Evolutionary conservation across 306 rosid species (phyloP).

Genomic region (Vigna reflexopilosa): DNA sequence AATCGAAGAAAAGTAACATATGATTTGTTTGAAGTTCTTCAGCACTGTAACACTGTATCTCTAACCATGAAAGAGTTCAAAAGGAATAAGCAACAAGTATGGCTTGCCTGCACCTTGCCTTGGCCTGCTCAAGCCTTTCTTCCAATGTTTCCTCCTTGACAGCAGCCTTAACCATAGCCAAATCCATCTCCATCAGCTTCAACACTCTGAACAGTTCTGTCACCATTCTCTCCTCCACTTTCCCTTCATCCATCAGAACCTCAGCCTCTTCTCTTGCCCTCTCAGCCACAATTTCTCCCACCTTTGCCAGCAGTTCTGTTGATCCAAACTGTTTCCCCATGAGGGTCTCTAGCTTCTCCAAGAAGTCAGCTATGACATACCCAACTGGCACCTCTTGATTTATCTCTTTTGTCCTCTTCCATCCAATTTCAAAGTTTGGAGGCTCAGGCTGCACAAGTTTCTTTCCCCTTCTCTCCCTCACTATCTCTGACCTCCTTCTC

Average conservation of each 20-base stretch:
- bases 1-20: conserved; percentile 21
- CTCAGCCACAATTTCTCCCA: conserved; percentile 87
- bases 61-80: conserved; percentile 41
- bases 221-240: conserved; percentile 92
- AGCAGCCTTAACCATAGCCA: conserved; percentile 88
- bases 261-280: conserved; percentile 93
- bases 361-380: conserved; percentile 75
- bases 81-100: conserved; percentile 88
- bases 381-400: conserved; percentile 79
- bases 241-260: conserved; percentile 73
- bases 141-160: conserved; percentile 80
- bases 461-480: conserved; percentile 52
- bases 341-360: conserved; percentile 79
- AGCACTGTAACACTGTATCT: background rate
- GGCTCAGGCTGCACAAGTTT: conserved; percentile 64
- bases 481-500: conserved; percentile 80
- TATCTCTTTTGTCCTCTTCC: conserved; percentile 91
- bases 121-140: conserved; percentile 83
- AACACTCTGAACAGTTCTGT: conserved; percentile 82
- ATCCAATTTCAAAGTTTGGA: conserved; percentile 82
- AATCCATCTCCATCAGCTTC: conserved; percentile 91
- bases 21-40: conserved; percentile 1
- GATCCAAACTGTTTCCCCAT: conserved; percentile 88
- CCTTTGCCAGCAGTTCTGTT: conserved; percentile 70
- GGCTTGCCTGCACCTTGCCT: conserved; percentile 97